Base-by-base conservation (phyloP, 2,329 filamentous ascomycete species). In the Gnomoniopsis smithogilvyi region DNA sequence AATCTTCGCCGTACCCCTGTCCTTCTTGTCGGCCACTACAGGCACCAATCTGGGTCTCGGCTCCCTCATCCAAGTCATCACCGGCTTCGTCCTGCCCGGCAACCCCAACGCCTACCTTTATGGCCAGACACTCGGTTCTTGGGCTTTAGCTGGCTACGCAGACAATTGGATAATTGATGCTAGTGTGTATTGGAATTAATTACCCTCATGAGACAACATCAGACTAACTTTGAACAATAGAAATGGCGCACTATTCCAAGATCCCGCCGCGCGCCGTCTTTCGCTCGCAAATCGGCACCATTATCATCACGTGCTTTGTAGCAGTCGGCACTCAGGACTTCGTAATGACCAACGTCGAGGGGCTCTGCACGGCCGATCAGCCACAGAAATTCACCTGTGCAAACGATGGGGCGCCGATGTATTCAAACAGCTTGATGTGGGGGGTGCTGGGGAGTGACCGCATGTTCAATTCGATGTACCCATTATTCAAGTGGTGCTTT, bases 401-500 rank as follows among this genome's bases (percentile, higher is more conserved):
- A 51, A 26, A 34, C 48, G 58, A 68, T 51, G 65, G 59, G n/a
- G 57, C 57, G 6, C 69, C 68, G 19, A 65, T 74, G 24, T 73
- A 72, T 60, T 66, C 69, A 50, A 67, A 61, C 58, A 67, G 67
- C 30, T 61, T 75, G 12, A 73, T 74, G 69, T 74, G 70, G 70
- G 72, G 73, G 3, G 65, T 72, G 1, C 66, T 74, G 6, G 72
- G 72, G 12, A 68, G 67, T 7, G 60, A 72, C 49, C 64, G 69
- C 52, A 74, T 78, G 71, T 78, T 78, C 64, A 71, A 73, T 56
- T 67, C 68, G 3, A 64, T 77, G 38, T 78, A 78, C 58, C 75
- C 75, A 3, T 64, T 77, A 26, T 69, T 78, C 54, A 74, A 75
- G 63, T 78, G 73, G 74, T 78, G 76, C 59, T 78, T 78, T 67